phyloP scores from a whole-genome alignment of 2,329 filamentous ascomycete genomes.

The Fusarium sp. region DNA sequence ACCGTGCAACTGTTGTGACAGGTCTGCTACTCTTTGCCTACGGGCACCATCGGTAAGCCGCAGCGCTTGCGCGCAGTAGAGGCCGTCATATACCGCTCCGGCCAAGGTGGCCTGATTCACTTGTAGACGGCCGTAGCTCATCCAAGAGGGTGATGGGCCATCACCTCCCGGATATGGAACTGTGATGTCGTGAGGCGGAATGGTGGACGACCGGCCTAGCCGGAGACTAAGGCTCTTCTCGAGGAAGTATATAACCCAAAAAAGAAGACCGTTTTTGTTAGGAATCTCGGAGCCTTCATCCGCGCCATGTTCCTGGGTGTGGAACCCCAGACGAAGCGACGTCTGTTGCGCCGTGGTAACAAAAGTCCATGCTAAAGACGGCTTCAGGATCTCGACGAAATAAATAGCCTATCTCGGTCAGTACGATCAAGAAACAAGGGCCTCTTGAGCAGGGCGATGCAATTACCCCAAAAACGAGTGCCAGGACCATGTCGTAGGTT shows the following conservation, averaged over 20 bases:
- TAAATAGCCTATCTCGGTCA: constrained; percentile 49
- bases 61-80: background rate
- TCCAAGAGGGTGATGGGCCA: constrained; percentile 51
- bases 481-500: background rate
- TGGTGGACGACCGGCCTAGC: constrained; percentile 66
- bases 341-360: constrained; percentile 45
- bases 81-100: background rate
- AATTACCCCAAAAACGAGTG: background rate
- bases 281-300: constrained; percentile 37
- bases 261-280: constrained; percentile 58
- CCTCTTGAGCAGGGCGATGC: constrained; percentile 27
- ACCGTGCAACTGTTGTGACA: background rate
- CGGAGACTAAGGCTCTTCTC: constrained; percentile 70
- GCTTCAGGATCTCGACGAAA: constrained; percentile 53
- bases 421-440: background rate
- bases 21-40: background rate
- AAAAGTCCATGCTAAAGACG: constrained; percentile 51
- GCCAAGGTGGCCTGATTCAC: background rate
- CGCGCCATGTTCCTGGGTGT: constrained; percentile 50
- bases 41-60: background rate
- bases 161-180: constrained; percentile 23
- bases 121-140: constrained; percentile 32
- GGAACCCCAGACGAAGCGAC: constrained; percentile 43
- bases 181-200: constrained; percentile 72
- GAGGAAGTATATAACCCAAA: constrained; percentile 72